phyloP scores from a whole-genome alignment of 2,329 filamentous ascomycete genomes.

The Meredithiella fracta region DNA sequence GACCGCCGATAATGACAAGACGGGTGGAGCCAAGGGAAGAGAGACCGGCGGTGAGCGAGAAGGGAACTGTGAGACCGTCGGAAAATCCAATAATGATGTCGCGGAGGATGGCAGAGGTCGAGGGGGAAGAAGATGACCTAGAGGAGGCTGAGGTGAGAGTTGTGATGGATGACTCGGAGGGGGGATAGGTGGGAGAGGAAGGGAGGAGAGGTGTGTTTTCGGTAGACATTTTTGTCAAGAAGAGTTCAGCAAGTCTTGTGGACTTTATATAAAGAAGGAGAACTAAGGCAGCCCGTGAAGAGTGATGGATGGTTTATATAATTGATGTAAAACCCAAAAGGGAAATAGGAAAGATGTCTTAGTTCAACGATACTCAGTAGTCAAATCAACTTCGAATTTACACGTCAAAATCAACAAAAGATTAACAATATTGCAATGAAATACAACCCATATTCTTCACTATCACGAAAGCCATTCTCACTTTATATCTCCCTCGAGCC shows the following conservation, averaged over 20 bases:
- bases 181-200: conserved; percentile 1
- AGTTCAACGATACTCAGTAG: too few relatives aligned
- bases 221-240: background rate
- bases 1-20: conserved; percentile 53
- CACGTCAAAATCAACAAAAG: too few relatives aligned
- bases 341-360: too few relatives aligned
- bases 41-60: conserved; percentile 60
- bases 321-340: too few relatives aligned
- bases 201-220: conserved; percentile 9
- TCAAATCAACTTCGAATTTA: too few relatives aligned
- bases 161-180: conserved; percentile 15
- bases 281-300: background rate
- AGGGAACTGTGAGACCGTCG: conserved; percentile 65
- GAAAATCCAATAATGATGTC: conserved; percentile 62
- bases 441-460: background rate
- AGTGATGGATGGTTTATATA: background rate
- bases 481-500: background rate
- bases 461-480: background rate
- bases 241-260: background rate
- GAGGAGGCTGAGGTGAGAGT: conserved; percentile 16
- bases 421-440: background rate
- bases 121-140: conserved; percentile 18
- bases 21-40: conserved; percentile 47
- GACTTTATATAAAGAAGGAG: background rate
- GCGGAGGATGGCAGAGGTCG: conserved; percentile 32